Percentiles rank a stretch among this genome's conserved stretches.
These are phyloP conservation scores for Umbelopsis sp. DNA, from an alignment of 192 early-diverging fungal species.

Conservation along the genomic window DNA sequence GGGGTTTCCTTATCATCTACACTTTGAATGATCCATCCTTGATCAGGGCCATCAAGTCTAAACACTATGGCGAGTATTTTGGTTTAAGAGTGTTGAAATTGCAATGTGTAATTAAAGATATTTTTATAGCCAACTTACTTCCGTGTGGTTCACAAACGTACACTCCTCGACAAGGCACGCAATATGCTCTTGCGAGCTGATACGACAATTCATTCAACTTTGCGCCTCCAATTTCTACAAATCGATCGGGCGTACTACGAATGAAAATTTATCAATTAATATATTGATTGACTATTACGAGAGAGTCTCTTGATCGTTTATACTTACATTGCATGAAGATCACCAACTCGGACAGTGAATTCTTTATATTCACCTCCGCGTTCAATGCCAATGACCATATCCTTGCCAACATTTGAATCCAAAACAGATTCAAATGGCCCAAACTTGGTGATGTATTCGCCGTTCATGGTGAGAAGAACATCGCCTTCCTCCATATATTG, in stretches of 20 bases:
- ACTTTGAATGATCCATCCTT: constrained; percentile 76
- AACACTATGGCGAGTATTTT: constrained; percentile 49
- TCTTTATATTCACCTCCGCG: constrained; percentile 71
- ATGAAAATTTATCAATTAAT: constrained; percentile 49
- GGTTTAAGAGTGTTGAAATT: too few species aligned
- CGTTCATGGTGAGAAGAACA: constrained; percentile 71
- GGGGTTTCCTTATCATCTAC: constrained; percentile 76
- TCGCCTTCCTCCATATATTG: constrained; percentile 75
- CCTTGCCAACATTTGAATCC: constrained; percentile 66
- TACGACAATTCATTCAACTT: constrained; percentile 74
- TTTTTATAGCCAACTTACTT: constrained; percentile 29
- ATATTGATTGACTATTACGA: constrained; percentile 40
- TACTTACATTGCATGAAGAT: constrained; percentile 70
- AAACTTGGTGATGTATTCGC: constrained; percentile 76
- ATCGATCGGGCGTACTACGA: constrained; percentile 74
- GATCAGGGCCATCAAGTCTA: constrained; percentile 66
- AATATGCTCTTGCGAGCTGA: constrained; percentile 69
- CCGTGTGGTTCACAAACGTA: constrained; percentile 68
- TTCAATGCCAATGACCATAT: constrained; percentile 61
- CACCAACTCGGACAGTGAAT: constrained; percentile 59
- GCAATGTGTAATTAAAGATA: too few species aligned
- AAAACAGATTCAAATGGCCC: constrained; percentile 74
- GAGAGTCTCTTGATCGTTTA: background rate
- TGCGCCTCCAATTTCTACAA: constrained; percentile 84
- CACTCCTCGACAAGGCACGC: constrained; percentile 75